Conservation (phyloP, 306 rosid genomes). For the Cicer judaicum region DNA sequence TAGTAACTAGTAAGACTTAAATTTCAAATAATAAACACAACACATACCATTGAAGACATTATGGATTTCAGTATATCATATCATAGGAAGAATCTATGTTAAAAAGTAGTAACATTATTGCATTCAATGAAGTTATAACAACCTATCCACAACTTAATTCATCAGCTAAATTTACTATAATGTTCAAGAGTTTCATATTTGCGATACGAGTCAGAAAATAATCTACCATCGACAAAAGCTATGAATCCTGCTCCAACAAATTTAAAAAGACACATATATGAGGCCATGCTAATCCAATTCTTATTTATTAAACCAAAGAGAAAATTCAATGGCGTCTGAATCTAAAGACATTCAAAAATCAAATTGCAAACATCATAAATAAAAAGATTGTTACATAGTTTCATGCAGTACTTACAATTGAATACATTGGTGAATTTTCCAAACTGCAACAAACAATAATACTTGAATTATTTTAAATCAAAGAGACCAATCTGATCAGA, state of each 20-base stretch:
- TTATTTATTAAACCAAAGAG: neutral
- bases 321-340: neutral
- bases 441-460: constrained; percentile 17
- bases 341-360: constrained; percentile 14
- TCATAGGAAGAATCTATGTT: neutral
- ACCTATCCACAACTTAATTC: neutral
- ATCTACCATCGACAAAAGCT: neutral
- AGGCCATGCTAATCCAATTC: neutral
- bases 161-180: constrained; percentile 11
- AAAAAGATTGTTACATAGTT: constrained; percentile 64
- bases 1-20: neutral
- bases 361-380: constrained; percentile 3
- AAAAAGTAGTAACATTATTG: neutral
- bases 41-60: constrained; percentile 1
- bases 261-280: neutral
- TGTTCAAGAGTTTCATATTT: neutral
- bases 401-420: constrained; percentile 57
- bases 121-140: neutral
- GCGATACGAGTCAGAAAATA: constrained; percentile 14
- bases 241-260: constrained; percentile 20
- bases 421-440: constrained; percentile 39
- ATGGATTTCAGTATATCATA: neutral
- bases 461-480: constrained; percentile 32
- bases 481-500: constrained; percentile 30
- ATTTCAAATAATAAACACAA: neutral